Evolutionary conservation across 2,329 filamentous ascomycete genomes (phyloP), one percentile per base, ranked within the genome.

Genomic region (Leptographium radiaticola): DNA sequence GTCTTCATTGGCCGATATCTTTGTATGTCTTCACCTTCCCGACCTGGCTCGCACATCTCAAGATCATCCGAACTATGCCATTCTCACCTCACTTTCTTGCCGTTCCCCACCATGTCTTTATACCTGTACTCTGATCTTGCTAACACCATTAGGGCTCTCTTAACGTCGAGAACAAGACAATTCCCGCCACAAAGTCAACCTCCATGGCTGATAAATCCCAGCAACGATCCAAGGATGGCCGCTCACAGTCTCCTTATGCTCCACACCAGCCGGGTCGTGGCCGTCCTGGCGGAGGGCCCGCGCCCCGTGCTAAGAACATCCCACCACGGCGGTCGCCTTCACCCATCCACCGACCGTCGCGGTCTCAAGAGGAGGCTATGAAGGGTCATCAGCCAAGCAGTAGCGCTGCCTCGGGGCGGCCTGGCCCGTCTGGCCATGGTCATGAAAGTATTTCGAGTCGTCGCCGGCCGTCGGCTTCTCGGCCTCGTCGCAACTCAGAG

Each of bases 401-500:
- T 18, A 36, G 51, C 36, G 15, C 38, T 36, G 49, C 15, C 9
- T 69, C 61, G n/a, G 45, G 45, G 45, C 31, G 46, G 15, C 11
- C 40, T 7, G n/a, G 16, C 38, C 38, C 15, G 8, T 10, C n/a
- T 20, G 43, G 51, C 20, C 16, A 2, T 13, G 16, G 33, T 13
- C 10, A 12, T 3, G 39, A 44, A 18, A 42, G 50, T 15, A 16
- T 43, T 31, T 60, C 66, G 56, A 58, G 56, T 11, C 63, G 56
- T 45, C 62, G 56, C 64, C 66, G 59, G 61, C 66, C 62, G 62
- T 63, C 60, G 60, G 58, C 60, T 33, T 51, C 75, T 54, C 77
- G 83, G 20, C 75, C 77, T 18, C 80, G 86, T 61, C 80, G 87
- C 61, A 89, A 90, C 66, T 91, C 87, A 3, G 87, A 91, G 55